Base-by-base conservation (phyloP, 2,329 filamentous ascomycete species). In the Penicillium sp. region DNA sequence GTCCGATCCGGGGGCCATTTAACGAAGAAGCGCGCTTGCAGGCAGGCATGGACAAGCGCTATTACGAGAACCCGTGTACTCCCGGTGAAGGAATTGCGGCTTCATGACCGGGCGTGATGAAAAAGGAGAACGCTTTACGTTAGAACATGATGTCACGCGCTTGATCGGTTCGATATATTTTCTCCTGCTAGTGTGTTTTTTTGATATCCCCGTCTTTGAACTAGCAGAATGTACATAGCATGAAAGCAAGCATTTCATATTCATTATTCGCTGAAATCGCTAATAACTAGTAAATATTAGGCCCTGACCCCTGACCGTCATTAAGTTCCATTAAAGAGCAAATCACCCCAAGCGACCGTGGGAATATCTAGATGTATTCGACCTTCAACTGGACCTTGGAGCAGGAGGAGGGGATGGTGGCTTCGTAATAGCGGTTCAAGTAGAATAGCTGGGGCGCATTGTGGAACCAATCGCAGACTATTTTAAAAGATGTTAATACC, bases 31-130 rank as follows among this genome's bases (percentile, higher is more conserved):
- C 75, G 8, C 69, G 77, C 47, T 55, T 68, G 50, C 72, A 76
- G 60, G 77, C 77, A 5, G 77, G 77, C 0, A 74, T 79, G 74
- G 75, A 78, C 51, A 62, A 59, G 40, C 69, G 70, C 5, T 79
- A 77, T 53, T 79, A 79, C 36, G 73, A 73, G 42, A 63, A 73
- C 38, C 50, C 41, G 36, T 57, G 33, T 50, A 11, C 26, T 14
- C 40, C 47, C 1, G 25, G 17, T 8, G 43, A 19, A 9, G 50
- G 33, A 16, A 43, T 43, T 50, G n/a, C 22, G n/a, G 53, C 40
- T 41, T 54, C 28, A 43, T 54, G 37, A 54, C 17, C 22, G 6
- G 11, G 4, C 5, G 12, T 8, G 10, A 47, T 31, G 12, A 40
- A 47, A 41, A n/a, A 26, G 12, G n/a, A 9, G 38, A 44, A 44